phyloP scores from a whole-genome alignment of 208 protist genomes.

The Herpetomonas tarakana region DNA sequence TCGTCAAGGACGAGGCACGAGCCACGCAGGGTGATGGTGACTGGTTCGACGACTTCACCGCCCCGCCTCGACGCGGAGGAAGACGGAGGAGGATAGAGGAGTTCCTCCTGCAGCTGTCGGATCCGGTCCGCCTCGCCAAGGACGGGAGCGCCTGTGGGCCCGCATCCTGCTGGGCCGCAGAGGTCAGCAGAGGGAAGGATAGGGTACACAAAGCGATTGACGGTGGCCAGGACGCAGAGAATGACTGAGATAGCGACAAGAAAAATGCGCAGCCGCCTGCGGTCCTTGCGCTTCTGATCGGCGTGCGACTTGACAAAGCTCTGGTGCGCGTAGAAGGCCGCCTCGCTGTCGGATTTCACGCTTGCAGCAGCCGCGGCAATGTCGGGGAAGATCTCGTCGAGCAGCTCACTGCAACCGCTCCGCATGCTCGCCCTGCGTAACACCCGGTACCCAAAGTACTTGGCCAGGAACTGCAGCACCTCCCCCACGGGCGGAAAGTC shows the following conservation, averaged over 20 bases:
- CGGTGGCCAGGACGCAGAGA: neutral
- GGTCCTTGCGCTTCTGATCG: neutral
- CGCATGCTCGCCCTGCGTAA: constrained; percentile 3
- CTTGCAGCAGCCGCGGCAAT: neutral
- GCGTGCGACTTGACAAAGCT: constrained; percentile 7
- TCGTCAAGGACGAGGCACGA: neutral
- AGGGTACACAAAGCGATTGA: neutral
- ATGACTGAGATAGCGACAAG: neutral
- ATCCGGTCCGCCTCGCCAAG: neutral
- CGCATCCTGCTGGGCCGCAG: too few species aligned
- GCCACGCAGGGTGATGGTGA: neutral
- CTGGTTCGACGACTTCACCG: too few species aligned
- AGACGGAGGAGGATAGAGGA: neutral
- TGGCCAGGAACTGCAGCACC: constrained; percentile 3
- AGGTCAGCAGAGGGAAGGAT: too few species aligned
- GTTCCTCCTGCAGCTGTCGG: neutral
- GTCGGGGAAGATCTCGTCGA: constrained; percentile 6
- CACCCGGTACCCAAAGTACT: neutral
- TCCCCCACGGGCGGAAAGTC: constrained; percentile 5
- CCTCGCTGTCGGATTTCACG: neutral
- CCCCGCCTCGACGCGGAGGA: too few species aligned
- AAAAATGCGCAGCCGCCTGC: neutral
- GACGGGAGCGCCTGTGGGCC: neutral
- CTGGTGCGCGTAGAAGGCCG: neutral
- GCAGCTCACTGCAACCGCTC: constrained; percentile 5